Conservation (phyloP, 768 basidiomycete species). For the Dendrothele bispora region DNA sequence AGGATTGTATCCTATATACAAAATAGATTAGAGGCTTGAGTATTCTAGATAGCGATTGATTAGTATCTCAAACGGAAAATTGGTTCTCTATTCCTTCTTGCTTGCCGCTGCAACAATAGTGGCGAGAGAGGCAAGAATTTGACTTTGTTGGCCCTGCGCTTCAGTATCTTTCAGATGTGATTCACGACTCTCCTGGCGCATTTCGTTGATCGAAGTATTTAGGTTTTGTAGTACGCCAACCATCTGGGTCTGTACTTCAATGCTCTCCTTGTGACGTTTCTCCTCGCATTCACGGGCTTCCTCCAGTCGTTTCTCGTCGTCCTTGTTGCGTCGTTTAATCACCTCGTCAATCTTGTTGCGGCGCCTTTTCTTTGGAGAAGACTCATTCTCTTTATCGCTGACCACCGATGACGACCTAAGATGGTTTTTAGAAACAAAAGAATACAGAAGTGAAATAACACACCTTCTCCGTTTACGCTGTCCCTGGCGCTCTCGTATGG, state of each 20-base stretch:
- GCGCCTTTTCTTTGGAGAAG: constrained; percentile 2
- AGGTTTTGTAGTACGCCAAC: neutral
- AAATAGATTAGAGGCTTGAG: too few species aligned
- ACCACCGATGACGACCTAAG: neutral
- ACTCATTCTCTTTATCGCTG: constrained; percentile 8
- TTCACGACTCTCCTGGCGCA: too few species aligned
- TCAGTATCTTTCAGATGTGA: too few species aligned
- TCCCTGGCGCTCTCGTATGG: constrained; percentile 13
- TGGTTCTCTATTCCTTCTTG: too few species aligned
- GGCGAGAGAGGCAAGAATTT: too few species aligned
- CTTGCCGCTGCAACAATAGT: too few species aligned
- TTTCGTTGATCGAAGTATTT: constrained; percentile 3
- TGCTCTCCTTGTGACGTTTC: constrained; percentile 3
- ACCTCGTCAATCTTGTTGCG: constrained; percentile 3
- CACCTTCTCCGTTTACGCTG: constrained; percentile 11
- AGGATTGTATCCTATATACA: too few species aligned
- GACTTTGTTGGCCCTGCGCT: too few species aligned
- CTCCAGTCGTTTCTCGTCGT: constrained; percentile 6
- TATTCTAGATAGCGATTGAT: too few species aligned
- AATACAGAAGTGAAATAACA: neutral
- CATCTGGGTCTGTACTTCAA: neutral
- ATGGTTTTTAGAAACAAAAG: neutral
- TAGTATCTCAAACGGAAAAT: too few species aligned
- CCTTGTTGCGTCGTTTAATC: constrained; percentile 3
- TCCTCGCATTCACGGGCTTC: constrained; percentile 7